A percentile compares a stretch with the other conserved stretches of the same genome.
Evolutionary conservation across 2,329 filamentous ascomycete genomes (phyloP).

Genomic region (Monosporascus sp.): DNA sequence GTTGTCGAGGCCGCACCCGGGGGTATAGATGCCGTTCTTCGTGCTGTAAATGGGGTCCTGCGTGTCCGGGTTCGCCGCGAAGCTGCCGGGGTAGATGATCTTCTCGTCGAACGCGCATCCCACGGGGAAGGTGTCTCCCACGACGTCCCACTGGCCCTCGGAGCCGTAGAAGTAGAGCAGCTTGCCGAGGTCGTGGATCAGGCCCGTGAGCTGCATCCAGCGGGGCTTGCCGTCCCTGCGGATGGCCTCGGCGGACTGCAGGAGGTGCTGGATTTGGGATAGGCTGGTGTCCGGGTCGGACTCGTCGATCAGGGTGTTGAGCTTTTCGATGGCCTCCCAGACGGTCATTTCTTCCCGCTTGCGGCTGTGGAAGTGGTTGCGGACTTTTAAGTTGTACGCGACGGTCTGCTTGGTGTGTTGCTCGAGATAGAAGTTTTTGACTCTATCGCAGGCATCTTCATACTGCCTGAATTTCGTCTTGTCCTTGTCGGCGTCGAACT

Average conservation of each 20-base stretch:
- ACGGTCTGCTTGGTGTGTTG: conserved; percentile 70
- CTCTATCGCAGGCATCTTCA: conserved; percentile 74
- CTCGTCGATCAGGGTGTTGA: conserved; percentile 87
- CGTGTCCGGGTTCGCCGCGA: conserved; percentile 70
- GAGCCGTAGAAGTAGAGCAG: conserved; percentile 76
- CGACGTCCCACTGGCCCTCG: conserved; percentile 89
- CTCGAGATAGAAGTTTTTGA: conserved; percentile 81
- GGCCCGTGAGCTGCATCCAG: conserved; percentile 75
- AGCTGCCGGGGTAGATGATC: conserved; percentile 79
- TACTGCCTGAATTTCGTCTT: conserved; percentile 80
- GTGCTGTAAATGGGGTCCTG: conserved; percentile 68
- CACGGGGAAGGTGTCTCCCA: conserved; percentile 80
- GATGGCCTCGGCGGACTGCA: conserved; percentile 86
- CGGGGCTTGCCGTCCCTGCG: conserved; percentile 76
- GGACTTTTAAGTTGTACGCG: conserved; percentile 78
- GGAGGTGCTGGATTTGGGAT: conserved; percentile 82
- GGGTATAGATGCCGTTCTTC: conserved; percentile 73
- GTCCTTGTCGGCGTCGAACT: conserved; percentile 72
- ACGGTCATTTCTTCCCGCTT: conserved; percentile 68
- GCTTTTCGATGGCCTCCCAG: conserved; percentile 89
- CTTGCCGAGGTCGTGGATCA: conserved; percentile 78
- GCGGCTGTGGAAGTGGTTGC: conserved; percentile 64
- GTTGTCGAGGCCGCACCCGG: conserved; percentile 78
- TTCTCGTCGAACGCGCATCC: conserved; percentile 69
- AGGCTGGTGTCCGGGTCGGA: conserved; percentile 86